Base-by-base conservation (phyloP, 352 stramenopile species). In the Globisporangium recalcitrans region DNA sequence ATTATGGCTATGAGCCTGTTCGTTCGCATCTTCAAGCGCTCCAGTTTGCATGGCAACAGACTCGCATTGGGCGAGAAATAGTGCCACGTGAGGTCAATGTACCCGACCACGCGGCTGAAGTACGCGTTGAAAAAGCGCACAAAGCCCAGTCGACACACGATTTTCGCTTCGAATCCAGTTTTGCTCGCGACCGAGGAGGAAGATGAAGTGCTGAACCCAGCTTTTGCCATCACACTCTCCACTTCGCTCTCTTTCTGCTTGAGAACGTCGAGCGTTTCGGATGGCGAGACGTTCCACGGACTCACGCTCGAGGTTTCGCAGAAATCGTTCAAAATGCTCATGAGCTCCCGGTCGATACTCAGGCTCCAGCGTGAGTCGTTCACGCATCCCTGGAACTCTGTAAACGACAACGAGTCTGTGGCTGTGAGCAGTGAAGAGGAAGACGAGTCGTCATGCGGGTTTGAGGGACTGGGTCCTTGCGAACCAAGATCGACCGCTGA, bases 71-170 rank as follows among this genome's bases (percentile, higher is more conserved):
- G 62, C 14, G 58, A 57, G 51, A 91, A 95, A 60, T 90, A 93
- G 58, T 81, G 71, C 85, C 84, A 93, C 14, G 74, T 90, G 7
- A 90, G 63, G 48, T 92, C 85, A 63, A 95, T 90, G 54, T 91
- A 95, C 6, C 72, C 72, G 31, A 94, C 57, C 4, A 87, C 73
- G 10, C 75, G 78, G 53, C 69, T 74, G 11, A 94, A 67, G n/a
- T 82, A 85, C 22, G 85, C 70, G 69, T 96, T 96, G 42, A 88
- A 73, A 44, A 79, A 88, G 14, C 85, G 84, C 9, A 96, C 57
- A 19, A 93, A 66, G 1, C 81, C 83, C 36, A 91, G 70, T 0
- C 86, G 76, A 11, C 74, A 75, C 13, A 88, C 52, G 3, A 87
- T 19, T 19, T 56, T 44, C 58, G 76, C n/a, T n/a, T 60, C 16